These are phyloP conservation scores for Colletotrichum caudatum DNA, from an alignment of 2,329 filamentous ascomycete genomes.

Conservation along the genomic window DNA sequence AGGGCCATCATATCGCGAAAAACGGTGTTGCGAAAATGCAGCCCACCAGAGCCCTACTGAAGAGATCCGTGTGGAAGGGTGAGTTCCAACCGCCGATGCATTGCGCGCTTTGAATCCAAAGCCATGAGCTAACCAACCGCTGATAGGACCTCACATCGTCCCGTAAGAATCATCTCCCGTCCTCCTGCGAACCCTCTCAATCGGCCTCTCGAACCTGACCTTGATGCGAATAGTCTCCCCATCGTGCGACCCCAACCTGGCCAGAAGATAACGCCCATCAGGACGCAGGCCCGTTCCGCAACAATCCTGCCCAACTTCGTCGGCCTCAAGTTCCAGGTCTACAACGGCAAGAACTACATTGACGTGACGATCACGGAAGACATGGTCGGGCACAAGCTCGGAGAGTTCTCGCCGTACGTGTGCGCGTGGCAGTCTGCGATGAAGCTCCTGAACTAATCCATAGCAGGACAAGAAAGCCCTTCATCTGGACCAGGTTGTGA, in stretches of 20 bases:
- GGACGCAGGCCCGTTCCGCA: conserved; percentile 86
- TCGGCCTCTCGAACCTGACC: conserved; percentile 45
- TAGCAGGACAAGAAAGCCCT: conserved; percentile 68
- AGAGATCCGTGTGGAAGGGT: conserved; percentile 93
- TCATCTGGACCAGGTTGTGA: conserved; percentile 58
- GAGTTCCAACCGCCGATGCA: conserved; percentile 43
- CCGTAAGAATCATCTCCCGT: conserved; percentile 56
- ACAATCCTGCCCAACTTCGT: conserved; percentile 95
- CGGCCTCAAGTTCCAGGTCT: conserved; percentile 87
- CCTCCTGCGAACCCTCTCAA: conserved; percentile 25
- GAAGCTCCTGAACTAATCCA: conserved; percentile 9
- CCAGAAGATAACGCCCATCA: conserved; percentile 77
- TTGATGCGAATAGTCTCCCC: conserved; percentile 62
- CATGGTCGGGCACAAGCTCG: conserved; percentile 96
- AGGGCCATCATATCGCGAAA: conserved; percentile 20
- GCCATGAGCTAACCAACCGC: neutral
- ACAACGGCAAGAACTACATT: conserved; percentile 90
- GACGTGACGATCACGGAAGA: conserved; percentile 90
- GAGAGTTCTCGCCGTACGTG: conserved; percentile 89
- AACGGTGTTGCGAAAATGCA: conserved; percentile 65
- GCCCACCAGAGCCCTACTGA: conserved; percentile 74
- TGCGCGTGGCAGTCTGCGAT: neutral
- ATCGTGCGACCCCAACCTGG: conserved; percentile 72
- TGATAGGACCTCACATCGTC: conserved; percentile 64
- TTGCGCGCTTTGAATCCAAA: neutral